These are phyloP conservation scores for Mucor mucedo DNA, from an alignment of 371 early-diverging fungal genomes.

Conservation along the genomic window DNA sequence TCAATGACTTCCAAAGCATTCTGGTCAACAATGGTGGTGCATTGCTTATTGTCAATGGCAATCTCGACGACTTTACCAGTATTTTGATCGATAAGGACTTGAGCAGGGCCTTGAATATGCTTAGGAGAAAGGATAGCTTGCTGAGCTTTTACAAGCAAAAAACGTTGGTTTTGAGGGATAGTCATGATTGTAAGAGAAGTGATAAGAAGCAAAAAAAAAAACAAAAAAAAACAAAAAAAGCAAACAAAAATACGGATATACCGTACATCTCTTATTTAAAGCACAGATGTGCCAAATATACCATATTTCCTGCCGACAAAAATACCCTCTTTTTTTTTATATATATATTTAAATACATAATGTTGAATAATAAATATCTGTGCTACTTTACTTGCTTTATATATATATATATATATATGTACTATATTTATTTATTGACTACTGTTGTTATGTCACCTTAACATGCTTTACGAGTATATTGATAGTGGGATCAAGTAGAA, in stretches of 20 bases:
- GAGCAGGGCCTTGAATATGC: conserved; percentile 42
- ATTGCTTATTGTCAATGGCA: conserved; percentile 19
- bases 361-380: too few relatives aligned
- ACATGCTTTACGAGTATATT: too few relatives aligned
- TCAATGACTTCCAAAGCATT: conserved; percentile 30
- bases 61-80: conserved; percentile 61
- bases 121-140: conserved; percentile 52
- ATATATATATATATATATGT: too few relatives aligned
- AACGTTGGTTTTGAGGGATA: conserved; percentile 19
- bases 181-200: conserved; percentile 11
- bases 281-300: not conserved
- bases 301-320: not conserved
- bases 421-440: too few relatives aligned
- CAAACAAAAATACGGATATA: not conserved
- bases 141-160: conserved; percentile 44
- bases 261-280: not conserved
- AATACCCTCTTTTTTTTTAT: too few relatives aligned
- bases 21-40: conserved; percentile 14
- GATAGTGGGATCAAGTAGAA: too few relatives aligned
- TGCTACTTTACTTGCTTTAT: too few relatives aligned
- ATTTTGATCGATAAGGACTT: conserved; percentile 53
- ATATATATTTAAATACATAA: too few relatives aligned
- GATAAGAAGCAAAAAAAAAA: conserved; percentile 1
- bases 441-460: too few relatives aligned
- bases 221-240: not conserved